phyloP scores from a whole-genome alignment of 169 alveolate genomes.

The Cryptosporidium canis region DNA sequence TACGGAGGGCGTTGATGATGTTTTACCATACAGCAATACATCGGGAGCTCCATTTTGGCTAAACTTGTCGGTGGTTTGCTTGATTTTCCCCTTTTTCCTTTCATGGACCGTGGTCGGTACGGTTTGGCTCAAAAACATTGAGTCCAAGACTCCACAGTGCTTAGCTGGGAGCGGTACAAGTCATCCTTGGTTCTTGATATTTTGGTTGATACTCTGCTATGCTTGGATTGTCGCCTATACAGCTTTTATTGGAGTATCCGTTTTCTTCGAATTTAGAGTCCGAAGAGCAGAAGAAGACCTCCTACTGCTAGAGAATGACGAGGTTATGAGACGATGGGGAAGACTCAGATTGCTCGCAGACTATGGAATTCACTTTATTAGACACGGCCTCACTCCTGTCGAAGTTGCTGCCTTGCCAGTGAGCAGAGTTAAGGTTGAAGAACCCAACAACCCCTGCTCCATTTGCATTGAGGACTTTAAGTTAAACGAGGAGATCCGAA shows the following conservation, averaged over 20 bases:
- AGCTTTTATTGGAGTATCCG: conserved; percentile 78
- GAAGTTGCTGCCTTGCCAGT: conserved; percentile 34
- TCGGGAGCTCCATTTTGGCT: conserved; percentile 80
- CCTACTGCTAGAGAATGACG: conserved; percentile 76
- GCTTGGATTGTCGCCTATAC: conserved; percentile 79
- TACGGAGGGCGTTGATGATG: conserved; percentile 79
- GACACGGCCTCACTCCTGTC: conserved; percentile 79
- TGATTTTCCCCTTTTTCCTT: conserved; percentile 79
- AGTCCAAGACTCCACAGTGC: conserved; percentile 79
- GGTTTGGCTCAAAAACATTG: conserved; percentile 77
- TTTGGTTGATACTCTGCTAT: conserved; percentile 82
- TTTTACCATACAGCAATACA: conserved; percentile 76
- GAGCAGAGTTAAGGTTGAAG: conserved; percentile 18
- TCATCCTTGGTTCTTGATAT: conserved; percentile 83
- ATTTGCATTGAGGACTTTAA: conserved; percentile 76
- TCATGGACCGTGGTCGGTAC: conserved; percentile 82
- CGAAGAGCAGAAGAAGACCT: conserved; percentile 79
- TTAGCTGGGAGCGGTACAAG: conserved; percentile 75
- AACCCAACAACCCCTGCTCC: conserved; percentile 72
- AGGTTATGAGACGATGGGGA: conserved; percentile 77
- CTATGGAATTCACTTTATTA: conserved; percentile 80
- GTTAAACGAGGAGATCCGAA: conserved; percentile 76
- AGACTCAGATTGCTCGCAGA: conserved; percentile 77
- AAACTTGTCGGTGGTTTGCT: conserved; percentile 75
- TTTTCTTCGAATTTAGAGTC: conserved; percentile 76